Percentiles rank a stretch among this genome's conserved stretches.
Conservation (phyloP, 2,329 filamentous ascomycete genomes). For the Diaporthe ilicicola region DNA sequence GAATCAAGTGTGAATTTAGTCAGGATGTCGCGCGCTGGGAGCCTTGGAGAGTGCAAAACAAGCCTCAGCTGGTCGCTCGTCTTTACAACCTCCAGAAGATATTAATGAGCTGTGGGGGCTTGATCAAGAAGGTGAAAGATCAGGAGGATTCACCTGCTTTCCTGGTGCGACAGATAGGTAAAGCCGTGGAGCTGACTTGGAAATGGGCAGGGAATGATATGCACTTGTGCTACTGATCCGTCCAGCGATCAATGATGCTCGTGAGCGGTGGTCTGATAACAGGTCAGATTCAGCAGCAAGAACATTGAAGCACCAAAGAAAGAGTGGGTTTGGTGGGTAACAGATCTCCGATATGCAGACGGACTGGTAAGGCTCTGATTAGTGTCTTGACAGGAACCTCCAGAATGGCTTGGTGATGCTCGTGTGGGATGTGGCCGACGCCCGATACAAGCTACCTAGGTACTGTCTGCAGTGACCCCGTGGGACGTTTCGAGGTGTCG, state of each 20-base stretch:
- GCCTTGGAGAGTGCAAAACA: too few relatives aligned
- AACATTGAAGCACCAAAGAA: too few relatives aligned
- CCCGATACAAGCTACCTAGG: too few relatives aligned
- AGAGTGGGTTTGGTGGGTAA: too few relatives aligned
- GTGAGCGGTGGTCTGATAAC: background rate
- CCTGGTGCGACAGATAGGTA: too few relatives aligned
- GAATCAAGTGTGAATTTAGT: background rate
- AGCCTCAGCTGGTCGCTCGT: background rate
- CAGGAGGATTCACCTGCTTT: too few relatives aligned
- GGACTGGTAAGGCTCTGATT: background rate
- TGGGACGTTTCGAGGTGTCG: too few relatives aligned
- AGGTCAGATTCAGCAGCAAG: too few relatives aligned
- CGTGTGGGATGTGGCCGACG: too few relatives aligned
- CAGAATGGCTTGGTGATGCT: background rate
- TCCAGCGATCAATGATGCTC: accelerated
- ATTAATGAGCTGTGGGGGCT: background rate
- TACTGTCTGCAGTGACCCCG: too few relatives aligned
- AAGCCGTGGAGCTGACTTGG: background rate
- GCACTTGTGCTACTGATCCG: background rate
- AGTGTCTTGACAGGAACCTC: background rate
- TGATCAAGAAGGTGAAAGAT: background rate
- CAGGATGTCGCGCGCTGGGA: too few relatives aligned
- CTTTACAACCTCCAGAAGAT: background rate
- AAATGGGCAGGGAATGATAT: too few relatives aligned
- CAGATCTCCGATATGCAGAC: accelerated